Evolutionary conservation across 75 land plant genomes (phyloP).

Genomic region (Cryptomeria japonica): DNA sequence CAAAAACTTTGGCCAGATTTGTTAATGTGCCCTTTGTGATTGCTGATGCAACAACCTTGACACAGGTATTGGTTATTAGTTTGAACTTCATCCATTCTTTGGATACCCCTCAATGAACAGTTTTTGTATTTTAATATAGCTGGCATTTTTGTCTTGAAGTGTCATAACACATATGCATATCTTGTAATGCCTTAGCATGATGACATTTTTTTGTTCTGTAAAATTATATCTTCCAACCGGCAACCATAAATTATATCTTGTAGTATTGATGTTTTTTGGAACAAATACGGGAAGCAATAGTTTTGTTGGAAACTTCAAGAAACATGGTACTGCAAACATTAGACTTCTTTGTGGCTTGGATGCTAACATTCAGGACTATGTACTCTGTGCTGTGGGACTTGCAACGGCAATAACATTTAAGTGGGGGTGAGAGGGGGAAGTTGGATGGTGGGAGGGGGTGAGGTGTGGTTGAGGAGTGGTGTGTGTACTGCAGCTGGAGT

Average conservation of each 20-base stretch:
- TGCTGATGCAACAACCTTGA: constrained; percentile 83
- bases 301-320: background rate
- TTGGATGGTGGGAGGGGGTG: background rate
- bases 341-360: background rate
- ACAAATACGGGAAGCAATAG: background rate
- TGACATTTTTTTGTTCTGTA: background rate
- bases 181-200: background rate
- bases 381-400: background rate
- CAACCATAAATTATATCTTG: background rate
- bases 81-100: constrained; percentile 32
- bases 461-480: background rate
- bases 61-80: constrained; percentile 45
- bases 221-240: background rate
- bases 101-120: background rate
- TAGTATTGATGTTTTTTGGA: background rate
- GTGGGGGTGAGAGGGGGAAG: too few relatives aligned
- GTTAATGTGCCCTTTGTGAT: constrained; percentile 87
- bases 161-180: background rate
- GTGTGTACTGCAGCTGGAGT: background rate
- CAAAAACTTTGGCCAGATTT: constrained; percentile 78
- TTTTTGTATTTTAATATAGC: background rate
- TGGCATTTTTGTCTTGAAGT: background rate
- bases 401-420: background rate
- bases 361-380: background rate
- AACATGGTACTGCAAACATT: background rate